Conservation (phyloP, 371 early-diverging fungal genomes). For the Coemansia sp. region DNA sequence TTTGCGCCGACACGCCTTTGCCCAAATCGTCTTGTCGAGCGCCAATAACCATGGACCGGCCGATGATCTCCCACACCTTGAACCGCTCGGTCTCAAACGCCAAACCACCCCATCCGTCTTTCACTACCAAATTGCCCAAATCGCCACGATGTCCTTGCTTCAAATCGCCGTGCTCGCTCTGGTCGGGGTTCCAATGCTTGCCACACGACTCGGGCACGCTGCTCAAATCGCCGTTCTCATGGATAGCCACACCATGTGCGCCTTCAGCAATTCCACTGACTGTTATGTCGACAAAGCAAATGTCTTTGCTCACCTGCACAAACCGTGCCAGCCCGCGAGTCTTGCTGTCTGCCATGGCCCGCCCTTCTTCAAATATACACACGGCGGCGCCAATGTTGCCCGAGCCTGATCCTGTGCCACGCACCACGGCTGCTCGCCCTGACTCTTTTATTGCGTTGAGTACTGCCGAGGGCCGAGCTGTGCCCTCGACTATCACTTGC, state of each 20-base stretch:
- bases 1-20: constrained; percentile 27
- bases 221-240: constrained; percentile 72
- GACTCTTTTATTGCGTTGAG: constrained; percentile 63
- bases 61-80: constrained; percentile 86
- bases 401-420: constrained; percentile 68
- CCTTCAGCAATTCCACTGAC: constrained; percentile 71
- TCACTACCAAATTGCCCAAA: constrained; percentile 67
- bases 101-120: constrained; percentile 72
- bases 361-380: constrained; percentile 76
- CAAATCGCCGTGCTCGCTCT: constrained; percentile 57
- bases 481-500: constrained; percentile 50
- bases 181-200: constrained; percentile 60
- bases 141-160: constrained; percentile 64
- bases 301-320: constrained; percentile 68
- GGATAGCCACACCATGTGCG: constrained; percentile 69
- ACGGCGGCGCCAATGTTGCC: constrained; percentile 80
- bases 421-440: constrained; percentile 72
- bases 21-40: constrained; percentile 60
- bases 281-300: constrained; percentile 75
- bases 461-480: constrained; percentile 64
- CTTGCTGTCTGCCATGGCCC: constrained; percentile 45
- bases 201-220: constrained; percentile 50
- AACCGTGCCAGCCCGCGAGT: constrained; percentile 78
- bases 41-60: constrained; percentile 76
- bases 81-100: constrained; percentile 69